These are phyloP conservation scores for Blastocystis sp. DNA, from an alignment of 352 stramenopile genomes.

Conservation along the genomic window DNA sequence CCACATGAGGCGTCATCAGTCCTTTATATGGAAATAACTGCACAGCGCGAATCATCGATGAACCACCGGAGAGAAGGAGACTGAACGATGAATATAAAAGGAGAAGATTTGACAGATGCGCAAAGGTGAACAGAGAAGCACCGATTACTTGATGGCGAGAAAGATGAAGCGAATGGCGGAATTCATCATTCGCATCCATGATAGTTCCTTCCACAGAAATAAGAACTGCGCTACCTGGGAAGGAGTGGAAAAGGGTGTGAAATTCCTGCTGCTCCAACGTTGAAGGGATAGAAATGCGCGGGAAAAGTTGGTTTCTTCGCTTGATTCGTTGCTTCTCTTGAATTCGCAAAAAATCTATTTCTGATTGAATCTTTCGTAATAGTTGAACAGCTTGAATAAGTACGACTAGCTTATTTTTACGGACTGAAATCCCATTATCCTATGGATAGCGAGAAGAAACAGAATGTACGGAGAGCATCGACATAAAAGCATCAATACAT, in stretches of 20 bases:
- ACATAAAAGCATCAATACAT: constrained; percentile 42
- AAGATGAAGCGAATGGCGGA: not conserved
- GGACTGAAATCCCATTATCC: constrained; percentile 46
- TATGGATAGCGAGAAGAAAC: not conserved
- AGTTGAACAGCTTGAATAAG: not conserved
- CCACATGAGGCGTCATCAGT: not conserved
- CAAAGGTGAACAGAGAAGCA: constrained; percentile 1
- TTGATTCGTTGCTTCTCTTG: not conserved
- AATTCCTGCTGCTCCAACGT: not conserved
- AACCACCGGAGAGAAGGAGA: not conserved
- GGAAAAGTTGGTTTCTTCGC: not conserved
- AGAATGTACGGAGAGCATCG: not conserved
- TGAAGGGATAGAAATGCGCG: not conserved
- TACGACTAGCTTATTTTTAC: constrained; percentile 17
- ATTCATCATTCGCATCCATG: not conserved
- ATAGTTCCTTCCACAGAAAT: constrained; percentile 10
- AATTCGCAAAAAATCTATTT: not conserved
- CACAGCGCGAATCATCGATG: not conserved
- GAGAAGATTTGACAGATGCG: not conserved
- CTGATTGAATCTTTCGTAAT: not conserved
- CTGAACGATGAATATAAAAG: constrained; percentile 9
- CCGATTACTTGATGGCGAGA: not conserved
- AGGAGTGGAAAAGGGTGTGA: not conserved
- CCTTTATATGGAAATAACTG: not conserved
- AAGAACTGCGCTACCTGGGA: not conserved